A percentile compares a stretch with the other conserved stretches of the same genome.
Evolutionary conservation across 495 filamentous ascomycete genomes (phyloP).

Genomic region (Neurospora pannonica): DNA sequence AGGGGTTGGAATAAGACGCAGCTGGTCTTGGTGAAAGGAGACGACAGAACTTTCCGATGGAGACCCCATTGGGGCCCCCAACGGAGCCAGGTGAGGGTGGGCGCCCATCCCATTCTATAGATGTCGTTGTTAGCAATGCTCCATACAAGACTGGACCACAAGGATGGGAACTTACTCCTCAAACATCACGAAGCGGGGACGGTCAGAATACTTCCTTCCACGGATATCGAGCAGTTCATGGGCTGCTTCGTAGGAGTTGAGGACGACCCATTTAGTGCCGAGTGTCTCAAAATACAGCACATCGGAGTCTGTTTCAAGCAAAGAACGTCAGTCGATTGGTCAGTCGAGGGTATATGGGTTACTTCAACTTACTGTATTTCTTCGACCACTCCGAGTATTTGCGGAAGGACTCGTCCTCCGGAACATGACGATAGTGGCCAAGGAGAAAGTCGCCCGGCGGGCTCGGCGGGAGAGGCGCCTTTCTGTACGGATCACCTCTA

Average conservation of each 20-base stretch:
- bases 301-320: conserved; percentile 18
- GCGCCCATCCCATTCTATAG: conserved; percentile 34
- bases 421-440: conserved; percentile 32
- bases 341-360: neutral
- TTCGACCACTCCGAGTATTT: conserved; percentile 32
- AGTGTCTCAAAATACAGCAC: conserved; percentile 32
- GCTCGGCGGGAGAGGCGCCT: conserved; percentile 25
- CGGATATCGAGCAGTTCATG: conserved; percentile 35
- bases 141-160: neutral
- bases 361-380: conserved; percentile 23
- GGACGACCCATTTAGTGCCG: conserved; percentile 32
- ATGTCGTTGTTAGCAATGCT: neutral
- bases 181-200: conserved; percentile 39
- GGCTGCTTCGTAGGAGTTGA: conserved; percentile 31
- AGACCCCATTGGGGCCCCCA: conserved; percentile 37
- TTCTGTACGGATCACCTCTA: neutral
- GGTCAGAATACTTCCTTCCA: conserved; percentile 34
- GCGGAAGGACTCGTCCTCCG: conserved; percentile 29
- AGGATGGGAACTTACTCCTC: conserved; percentile 23
- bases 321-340: neutral
- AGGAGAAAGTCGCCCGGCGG: conserved; percentile 31
- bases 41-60: conserved; percentile 35
- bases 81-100: conserved; percentile 38
- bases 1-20: conserved; percentile 20
- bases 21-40: conserved; percentile 28